These are phyloP conservation scores for Pistacia integerrima DNA, from an alignment of 345 rosid genomes.

Conservation along the genomic window DNA sequence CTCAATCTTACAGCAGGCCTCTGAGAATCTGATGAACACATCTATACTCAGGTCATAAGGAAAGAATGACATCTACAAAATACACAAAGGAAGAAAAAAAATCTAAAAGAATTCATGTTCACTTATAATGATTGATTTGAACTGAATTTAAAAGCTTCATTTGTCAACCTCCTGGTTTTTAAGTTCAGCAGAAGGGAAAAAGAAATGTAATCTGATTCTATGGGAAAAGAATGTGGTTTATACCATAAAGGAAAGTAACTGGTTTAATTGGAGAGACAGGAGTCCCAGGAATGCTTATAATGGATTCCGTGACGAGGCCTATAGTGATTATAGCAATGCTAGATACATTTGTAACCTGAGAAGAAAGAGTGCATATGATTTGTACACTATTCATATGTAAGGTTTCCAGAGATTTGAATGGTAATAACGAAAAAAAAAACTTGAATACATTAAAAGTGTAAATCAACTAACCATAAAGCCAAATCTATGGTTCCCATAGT, in stretches of 20 bases:
- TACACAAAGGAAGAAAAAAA: neutral
- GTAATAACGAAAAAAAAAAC: neutral
- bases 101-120: neutral
- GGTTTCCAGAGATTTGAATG: neutral
- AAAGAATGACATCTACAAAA: neutral
- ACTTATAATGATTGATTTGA: neutral
- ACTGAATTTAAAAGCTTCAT: neutral
- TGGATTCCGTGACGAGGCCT: constrained; percentile 44
- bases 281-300: constrained; percentile 75
- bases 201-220: neutral
- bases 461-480: constrained; percentile 64
- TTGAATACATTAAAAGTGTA: neutral
- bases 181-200: neutral
- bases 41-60: constrained; percentile 22
- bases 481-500: constrained; percentile 66
- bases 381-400: neutral
- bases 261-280: constrained; percentile 75
- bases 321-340: constrained; percentile 56
- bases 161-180: constrained; percentile 3
- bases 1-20: constrained; percentile 74
- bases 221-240: constrained; percentile 1
- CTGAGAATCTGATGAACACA: constrained; percentile 66
- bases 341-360: constrained; percentile 68
- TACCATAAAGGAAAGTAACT: constrained; percentile 83
- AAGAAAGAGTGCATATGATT: constrained; percentile 16